Evolutionary conservation across 768 basidiomycete genomes (phyloP).

Genomic region (Suillus brevipes): DNA sequence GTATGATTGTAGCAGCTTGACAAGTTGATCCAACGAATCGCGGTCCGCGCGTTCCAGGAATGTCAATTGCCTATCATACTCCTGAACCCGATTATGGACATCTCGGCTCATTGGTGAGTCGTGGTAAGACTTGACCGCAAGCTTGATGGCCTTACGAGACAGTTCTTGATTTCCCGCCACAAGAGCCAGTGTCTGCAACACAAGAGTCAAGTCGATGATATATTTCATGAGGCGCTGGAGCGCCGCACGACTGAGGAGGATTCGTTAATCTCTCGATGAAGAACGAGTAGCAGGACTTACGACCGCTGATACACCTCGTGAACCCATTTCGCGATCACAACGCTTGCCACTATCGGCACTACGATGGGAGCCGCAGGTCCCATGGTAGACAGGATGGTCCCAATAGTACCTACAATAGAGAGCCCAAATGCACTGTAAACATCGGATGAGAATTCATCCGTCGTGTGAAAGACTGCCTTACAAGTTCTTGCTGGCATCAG

Average conservation of each 20-base stretch:
- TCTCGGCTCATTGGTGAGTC: neutral
- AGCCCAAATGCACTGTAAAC: neutral
- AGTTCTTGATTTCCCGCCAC: neutral
- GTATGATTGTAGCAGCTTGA: neutral
- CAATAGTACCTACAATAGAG: neutral
- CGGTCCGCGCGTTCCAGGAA: neutral
- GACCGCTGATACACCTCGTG: conserved; percentile 1
- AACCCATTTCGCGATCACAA: neutral
- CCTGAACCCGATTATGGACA: neutral
- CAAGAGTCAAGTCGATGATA: conserved; percentile 27
- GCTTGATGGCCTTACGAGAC: neutral
- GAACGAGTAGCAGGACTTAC: neutral
- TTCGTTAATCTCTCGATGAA: neutral
- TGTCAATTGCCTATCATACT: neutral
- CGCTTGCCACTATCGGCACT: neutral
- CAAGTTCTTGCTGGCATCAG: too few species aligned
- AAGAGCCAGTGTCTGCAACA: conserved; percentile 23
- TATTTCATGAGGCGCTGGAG: conserved; percentile 24
- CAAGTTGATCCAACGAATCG: neutral
- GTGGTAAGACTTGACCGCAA: neutral
- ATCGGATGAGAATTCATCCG: too few species aligned
- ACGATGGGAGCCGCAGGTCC: conserved; percentile 1
- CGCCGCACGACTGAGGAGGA: conserved; percentile 3
- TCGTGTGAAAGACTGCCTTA: too few species aligned
- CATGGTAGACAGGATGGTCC: neutral